Evolutionary conservation across 2,329 filamentous ascomycete genomes (phyloP).

Genomic region (Apiospora malaysiana): DNA sequence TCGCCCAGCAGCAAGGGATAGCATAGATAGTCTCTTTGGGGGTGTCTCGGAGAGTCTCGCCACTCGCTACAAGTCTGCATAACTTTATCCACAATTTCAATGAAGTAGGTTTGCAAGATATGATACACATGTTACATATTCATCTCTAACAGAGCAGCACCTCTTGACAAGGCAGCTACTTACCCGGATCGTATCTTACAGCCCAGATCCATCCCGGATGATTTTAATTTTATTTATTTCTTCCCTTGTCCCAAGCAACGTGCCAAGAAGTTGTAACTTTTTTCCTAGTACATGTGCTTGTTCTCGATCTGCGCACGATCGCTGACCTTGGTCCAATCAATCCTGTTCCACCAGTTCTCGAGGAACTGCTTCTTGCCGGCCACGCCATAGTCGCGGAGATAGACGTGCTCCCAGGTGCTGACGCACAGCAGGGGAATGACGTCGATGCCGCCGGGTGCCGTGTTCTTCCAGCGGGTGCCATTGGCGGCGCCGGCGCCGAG

Average conservation of each 20-base stretch:
- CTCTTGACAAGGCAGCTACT: neutral
- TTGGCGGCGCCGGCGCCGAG: constrained; percentile 33
- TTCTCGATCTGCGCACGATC: constrained; percentile 40
- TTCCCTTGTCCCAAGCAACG: neutral
- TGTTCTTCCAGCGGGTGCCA: constrained; percentile 36
- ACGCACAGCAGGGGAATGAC: constrained; percentile 83
- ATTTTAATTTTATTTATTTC: neutral
- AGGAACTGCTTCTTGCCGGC: constrained; percentile 78
- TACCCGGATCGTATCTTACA: constrained; percentile 17
- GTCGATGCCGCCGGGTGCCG: constrained; percentile 69
- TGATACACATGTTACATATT: constrained; percentile 17
- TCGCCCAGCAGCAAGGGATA: neutral
- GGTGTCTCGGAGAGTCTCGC: neutral
- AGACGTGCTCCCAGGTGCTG: constrained; percentile 96
- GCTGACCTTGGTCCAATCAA: constrained; percentile 83
- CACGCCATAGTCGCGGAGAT: constrained; percentile 79
- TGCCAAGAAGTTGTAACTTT: neutral
- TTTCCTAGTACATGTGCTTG: constrained; percentile 27
- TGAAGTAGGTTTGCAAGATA: constrained; percentile 10
- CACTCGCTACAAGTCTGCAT: neutral
- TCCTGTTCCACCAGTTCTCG: constrained; percentile 82
- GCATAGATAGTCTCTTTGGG: neutral
- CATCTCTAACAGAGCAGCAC: constrained; percentile 1
- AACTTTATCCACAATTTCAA: neutral
- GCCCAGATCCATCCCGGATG: neutral